These are phyloP conservation scores for Beauveria varroae DNA, from an alignment of 2,329 filamentous ascomycete genomes.

Conservation along the genomic window DNA sequence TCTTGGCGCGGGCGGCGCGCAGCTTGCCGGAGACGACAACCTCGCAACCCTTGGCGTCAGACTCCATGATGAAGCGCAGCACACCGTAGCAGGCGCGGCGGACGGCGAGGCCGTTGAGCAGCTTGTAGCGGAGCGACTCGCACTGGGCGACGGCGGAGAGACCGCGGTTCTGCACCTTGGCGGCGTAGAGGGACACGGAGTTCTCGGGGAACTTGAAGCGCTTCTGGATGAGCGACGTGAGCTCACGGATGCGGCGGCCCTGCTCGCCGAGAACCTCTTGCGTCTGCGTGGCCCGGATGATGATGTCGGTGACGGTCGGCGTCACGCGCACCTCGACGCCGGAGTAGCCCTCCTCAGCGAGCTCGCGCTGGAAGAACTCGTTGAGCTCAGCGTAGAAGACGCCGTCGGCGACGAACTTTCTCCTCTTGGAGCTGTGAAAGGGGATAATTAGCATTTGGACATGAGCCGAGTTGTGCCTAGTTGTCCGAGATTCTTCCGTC, in stretches of 20 bases:
- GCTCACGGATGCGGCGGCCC: conserved; percentile 98
- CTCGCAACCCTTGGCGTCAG: conserved; percentile 98
- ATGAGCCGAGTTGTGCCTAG: too few relatives aligned
- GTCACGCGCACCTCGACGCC: conserved; percentile 99
- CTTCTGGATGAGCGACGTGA: conserved; percentile 99
- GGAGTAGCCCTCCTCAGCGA: conserved; percentile 99
- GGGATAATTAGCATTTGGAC: conserved; percentile 9
- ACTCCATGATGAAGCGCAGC: conserved; percentile 99
- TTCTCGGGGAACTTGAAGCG: conserved; percentile 99
- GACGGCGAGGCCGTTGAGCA: conserved; percentile 98
- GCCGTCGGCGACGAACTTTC: conserved; percentile 95
- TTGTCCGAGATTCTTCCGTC: not conserved
- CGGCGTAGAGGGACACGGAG: conserved; percentile 98
- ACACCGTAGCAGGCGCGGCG: conserved; percentile 99
- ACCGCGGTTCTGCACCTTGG: conserved; percentile 99
- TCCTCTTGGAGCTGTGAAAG: conserved; percentile 68
- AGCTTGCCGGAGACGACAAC: conserved; percentile 99
- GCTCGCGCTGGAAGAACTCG: conserved; percentile 99
- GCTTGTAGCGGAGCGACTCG: conserved; percentile 99
- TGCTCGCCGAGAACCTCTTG: conserved; percentile 99
- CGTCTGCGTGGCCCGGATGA: conserved; percentile 99
- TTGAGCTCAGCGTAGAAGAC: conserved; percentile 99
- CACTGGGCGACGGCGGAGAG: conserved; percentile 99
- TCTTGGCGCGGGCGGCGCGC: conserved; percentile 97
- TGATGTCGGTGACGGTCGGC: conserved; percentile 99